Evolutionary conservation across 345 rosid genomes (phyloP), one percentile per base, ranked within the genome.

Genomic region (Microthlaspi erraticum): DNA sequence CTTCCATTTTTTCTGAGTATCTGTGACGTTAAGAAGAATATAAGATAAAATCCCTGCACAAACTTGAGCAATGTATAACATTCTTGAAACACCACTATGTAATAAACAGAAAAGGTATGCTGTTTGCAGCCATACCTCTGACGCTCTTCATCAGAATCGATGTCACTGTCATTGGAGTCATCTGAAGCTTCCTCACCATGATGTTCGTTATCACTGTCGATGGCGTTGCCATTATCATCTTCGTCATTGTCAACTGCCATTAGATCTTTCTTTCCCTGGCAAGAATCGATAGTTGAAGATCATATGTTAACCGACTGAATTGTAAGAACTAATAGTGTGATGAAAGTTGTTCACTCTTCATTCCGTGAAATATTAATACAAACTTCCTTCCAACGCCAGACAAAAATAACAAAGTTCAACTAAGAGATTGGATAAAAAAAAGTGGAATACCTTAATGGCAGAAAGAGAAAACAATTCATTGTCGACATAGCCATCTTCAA

Each of bases 141-240:
- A 45, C 85, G 89, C 55, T 94, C 95, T 68, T 85, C 95, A 56
- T 94, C 98, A 53, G 96, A 86, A 75, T 94, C 99, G 2, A 82
- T 4, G 77, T 81, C 95, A 71, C 89, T 84, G 61, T 70, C 71
- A 52, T 85, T 65, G 34, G 85, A 81, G 16, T 78, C 78, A 20
- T 83, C 90, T 59, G 76, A 41, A 45, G 62, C 62, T 62, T 53
- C 82, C 56, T 72, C 78, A 39, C 20, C 51, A 53, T 12, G 45
- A 53, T 76, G 85, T 70, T 88, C 97, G 52, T 79, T 77, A 48
- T 89, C 93, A 76, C 83, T 84, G 51, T 78, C 87, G 32, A 52
- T 51, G 10, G 65, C 37, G 11, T 77, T 77, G 60, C 11, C 83
- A 77, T 75, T 85, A 62, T 79, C 88, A 71, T 71, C 74, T 75